A percentile compares a stretch with the other conserved stretches of the same genome.
Evolutionary conservation across 2,329 filamentous ascomycete genomes (phyloP).

Genomic region (Colletotrichum aenigma): DNA sequence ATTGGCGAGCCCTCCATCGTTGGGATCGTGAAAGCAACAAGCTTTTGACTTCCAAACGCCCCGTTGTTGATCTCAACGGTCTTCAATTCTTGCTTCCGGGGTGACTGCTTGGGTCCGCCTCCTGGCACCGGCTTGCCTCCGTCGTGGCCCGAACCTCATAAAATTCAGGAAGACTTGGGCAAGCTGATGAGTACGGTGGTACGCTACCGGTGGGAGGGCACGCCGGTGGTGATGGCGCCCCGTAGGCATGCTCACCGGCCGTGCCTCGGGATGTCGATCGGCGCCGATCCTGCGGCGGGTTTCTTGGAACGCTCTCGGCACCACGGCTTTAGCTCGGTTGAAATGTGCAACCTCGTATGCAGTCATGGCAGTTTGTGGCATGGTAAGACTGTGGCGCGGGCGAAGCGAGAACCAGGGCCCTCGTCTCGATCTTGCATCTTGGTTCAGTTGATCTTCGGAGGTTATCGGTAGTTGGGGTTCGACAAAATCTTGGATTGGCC

Average conservation of each 20-base stretch:
- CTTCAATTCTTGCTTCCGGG: neutral
- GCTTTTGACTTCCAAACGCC: neutral
- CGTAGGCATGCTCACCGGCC: slow-evolving; percentile 6
- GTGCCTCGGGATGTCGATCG: slow-evolving; percentile 7
- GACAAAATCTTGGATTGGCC: neutral
- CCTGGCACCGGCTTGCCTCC: neutral
- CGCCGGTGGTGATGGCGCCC: neutral
- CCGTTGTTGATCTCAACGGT: neutral
- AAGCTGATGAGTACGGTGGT: neutral
- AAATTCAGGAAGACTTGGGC: neutral
- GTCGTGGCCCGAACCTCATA: neutral
- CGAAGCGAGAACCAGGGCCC: neutral
- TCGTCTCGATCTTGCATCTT: slow-evolving; percentile 8
- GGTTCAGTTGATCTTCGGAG: slow-evolving; percentile 11
- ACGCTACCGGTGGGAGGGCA: neutral
- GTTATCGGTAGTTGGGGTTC: slow-evolving; percentile 15
- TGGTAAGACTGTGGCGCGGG: neutral
- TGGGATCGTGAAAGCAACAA: neutral
- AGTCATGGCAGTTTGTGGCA: slow-evolving; percentile 8
- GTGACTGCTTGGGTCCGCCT: neutral
- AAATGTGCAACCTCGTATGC: neutral
- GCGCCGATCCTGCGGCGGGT: slow-evolving; percentile 2
- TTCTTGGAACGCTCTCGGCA: neutral
- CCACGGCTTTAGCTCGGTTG: slow-evolving; percentile 1
- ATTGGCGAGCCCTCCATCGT: neutral